phyloP scores from a whole-genome alignment of 2,329 filamentous ascomycete genomes.

The Metarhizium brunneum region DNA sequence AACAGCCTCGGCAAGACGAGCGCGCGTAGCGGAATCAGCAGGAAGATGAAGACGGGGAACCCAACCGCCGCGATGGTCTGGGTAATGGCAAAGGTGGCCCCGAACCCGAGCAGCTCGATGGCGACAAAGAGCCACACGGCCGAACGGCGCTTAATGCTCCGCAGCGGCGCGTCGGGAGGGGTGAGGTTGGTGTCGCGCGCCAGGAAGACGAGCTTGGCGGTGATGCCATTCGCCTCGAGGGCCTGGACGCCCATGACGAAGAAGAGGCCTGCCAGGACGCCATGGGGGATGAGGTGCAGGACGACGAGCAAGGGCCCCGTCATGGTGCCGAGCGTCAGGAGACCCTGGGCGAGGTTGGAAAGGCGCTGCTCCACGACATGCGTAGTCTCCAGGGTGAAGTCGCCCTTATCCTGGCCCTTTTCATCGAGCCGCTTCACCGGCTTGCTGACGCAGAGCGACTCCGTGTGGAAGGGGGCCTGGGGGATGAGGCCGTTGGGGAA shows the following conservation, averaged over 20 bases:
- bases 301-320: conserved; percentile 63
- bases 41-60: conserved; percentile 65
- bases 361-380: conserved; percentile 71
- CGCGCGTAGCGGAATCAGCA: conserved; percentile 57
- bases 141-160: conserved; percentile 46
- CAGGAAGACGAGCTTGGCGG: conserved; percentile 63
- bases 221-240: conserved; percentile 68
- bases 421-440: conserved; percentile 43
- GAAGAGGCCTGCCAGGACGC: conserved; percentile 71
- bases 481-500: conserved; percentile 79
- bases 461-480: conserved; percentile 75
- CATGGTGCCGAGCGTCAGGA: conserved; percentile 73
- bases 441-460: conserved; percentile 64
- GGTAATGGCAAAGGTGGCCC: conserved; percentile 72
- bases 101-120: conserved; percentile 62
- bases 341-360: conserved; percentile 68
- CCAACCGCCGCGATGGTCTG: conserved; percentile 77
- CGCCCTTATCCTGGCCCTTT: conserved; percentile 45
- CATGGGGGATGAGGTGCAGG: conserved; percentile 69
- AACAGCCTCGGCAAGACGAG: conserved; percentile 56
- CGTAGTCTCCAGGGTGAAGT: conserved; percentile 39
- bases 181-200: conserved; percentile 56
- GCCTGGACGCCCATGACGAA: conserved; percentile 80
- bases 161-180: conserved; percentile 47
- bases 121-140: conserved; percentile 65